Evolutionary conservation across 179 eudicot species (phyloP).

Genomic region (Camellia oleifera): DNA sequence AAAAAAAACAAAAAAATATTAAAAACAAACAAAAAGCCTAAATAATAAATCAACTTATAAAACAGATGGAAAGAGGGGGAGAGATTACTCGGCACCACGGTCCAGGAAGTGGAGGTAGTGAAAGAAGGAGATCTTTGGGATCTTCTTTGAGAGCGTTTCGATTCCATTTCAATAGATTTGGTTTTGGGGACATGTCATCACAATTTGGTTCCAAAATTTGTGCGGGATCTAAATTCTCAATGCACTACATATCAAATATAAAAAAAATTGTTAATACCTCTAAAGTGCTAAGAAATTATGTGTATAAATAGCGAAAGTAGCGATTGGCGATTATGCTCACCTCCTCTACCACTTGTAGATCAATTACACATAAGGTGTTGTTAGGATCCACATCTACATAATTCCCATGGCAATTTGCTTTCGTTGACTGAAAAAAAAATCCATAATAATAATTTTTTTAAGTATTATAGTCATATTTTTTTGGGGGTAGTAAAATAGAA

Average conservation of each 20-base stretch:
- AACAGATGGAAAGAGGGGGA: background rate
- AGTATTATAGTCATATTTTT: too few species aligned
- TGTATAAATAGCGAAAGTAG: background rate
- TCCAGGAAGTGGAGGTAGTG: background rate
- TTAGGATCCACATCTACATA: background rate
- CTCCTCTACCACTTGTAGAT: background rate
- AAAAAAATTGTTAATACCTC: background rate
- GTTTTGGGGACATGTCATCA: background rate
- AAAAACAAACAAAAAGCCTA: too few species aligned
- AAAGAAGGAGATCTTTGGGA: background rate
- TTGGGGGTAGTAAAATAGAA: too few species aligned
- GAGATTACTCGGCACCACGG: background rate
- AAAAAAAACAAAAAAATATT: too few species aligned
- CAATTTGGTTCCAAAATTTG: background rate
- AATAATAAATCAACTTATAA: too few species aligned
- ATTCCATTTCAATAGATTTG: background rate
- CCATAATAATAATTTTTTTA: too few species aligned
- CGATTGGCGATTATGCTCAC: background rate
- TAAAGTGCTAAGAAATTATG: too few species aligned
- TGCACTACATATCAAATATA: background rate
- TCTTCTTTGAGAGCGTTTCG: background rate
- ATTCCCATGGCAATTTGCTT: background rate
- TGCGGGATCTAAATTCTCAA: background rate
- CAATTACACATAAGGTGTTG: background rate
- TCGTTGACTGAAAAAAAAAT: background rate